Conservation (phyloP, 2,329 filamentous ascomycete genomes). For the Talaromyces sp. region DNA sequence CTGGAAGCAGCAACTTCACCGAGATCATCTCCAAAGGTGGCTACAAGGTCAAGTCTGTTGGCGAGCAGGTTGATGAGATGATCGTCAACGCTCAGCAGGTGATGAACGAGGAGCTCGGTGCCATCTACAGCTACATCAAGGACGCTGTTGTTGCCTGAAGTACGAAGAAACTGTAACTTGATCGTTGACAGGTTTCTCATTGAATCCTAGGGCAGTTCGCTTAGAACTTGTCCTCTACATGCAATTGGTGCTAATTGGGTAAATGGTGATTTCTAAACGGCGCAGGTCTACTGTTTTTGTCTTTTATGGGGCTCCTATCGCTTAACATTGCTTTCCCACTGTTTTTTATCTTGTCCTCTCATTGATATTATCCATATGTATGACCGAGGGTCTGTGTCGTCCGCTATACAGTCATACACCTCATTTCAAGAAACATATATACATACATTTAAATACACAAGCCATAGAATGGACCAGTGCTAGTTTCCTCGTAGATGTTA, state of each 20-base stretch:
- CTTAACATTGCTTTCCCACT: not conserved
- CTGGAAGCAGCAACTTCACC: slow-evolving; percentile 85
- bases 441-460: not conserved
- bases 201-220: not conserved
- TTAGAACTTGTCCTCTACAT: not conserved
- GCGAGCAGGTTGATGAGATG: slow-evolving; percentile 35
- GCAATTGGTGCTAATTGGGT: not conserved
- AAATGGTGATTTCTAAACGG: not conserved
- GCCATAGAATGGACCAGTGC: not conserved
- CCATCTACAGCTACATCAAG: slow-evolving; percentile 39
- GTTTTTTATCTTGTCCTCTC: not conserved
- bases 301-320: not conserved
- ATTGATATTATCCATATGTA: not conserved
- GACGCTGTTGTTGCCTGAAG: slow-evolving; percentile 37
- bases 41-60: slow-evolving; percentile 52
- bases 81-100: slow-evolving; percentile 44
- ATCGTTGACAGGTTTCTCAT: not conserved
- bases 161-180: not conserved
- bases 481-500: not conserved
- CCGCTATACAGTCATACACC: not conserved
- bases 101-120: slow-evolving; percentile 40
- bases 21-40: slow-evolving; percentile 69
- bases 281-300: not conserved
- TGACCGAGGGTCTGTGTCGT: not conserved
- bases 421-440: not conserved